phyloP scores from a whole-genome alignment of 805 yeast genomes.

The Zygosaccharomyces siamensis region DNA sequence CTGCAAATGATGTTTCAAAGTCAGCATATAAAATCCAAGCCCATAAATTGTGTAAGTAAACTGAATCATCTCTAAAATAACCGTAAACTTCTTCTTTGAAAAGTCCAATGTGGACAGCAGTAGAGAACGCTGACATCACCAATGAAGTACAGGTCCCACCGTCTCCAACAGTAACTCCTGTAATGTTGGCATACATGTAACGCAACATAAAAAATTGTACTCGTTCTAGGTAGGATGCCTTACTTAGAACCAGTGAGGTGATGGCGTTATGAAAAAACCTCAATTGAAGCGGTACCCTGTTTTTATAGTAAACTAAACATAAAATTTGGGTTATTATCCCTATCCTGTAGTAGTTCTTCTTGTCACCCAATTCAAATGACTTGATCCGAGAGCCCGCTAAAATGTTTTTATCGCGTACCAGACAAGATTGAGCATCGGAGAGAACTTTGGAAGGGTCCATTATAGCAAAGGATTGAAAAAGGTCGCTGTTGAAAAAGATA shows the following conservation, averaged over 20 bases:
- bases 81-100: conserved; percentile 3
- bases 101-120: conserved; percentile 15
- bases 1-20: conserved; percentile 9
- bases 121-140: conserved; percentile 4
- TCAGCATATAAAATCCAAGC: conserved; percentile 14
- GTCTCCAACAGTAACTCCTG: conserved; percentile 13
- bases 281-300: conserved; percentile 8
- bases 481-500: conserved; percentile 9
- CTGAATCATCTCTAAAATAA: conserved; percentile 1
- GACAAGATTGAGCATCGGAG: conserved; percentile 5
- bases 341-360: conserved; percentile 14
- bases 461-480: conserved; percentile 7
- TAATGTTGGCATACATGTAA: conserved; percentile 6
- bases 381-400: conserved; percentile 4
- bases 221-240: conserved; percentile 6
- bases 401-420: conserved; percentile 6
- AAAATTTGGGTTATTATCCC: conserved; percentile 15
- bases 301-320: conserved; percentile 5
- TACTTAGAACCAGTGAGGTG: conserved; percentile 11
- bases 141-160: conserved; percentile 7
- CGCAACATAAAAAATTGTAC: conserved; percentile 8
- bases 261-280: conserved; percentile 13
- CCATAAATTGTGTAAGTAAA: conserved; percentile 12
- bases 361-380: conserved; percentile 7
- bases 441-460: conserved; percentile 8